phyloP scores from a whole-genome alignment of 2,329 filamentous ascomycete species.

The Apiospora rasikravindrae region DNA sequence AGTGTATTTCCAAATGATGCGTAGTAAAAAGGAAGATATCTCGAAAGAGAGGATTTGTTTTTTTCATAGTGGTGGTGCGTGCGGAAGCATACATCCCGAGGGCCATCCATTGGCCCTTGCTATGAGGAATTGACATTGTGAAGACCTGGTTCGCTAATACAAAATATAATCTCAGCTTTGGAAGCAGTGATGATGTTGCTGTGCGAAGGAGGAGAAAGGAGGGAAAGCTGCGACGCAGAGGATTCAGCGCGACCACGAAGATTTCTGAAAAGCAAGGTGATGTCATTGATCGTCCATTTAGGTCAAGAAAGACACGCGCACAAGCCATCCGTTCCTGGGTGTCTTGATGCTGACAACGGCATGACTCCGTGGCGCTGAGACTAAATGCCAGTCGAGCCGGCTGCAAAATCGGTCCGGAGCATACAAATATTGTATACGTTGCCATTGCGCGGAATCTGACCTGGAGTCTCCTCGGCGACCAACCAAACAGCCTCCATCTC shows the following conservation, averaged over 20 bases:
- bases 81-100: background rate
- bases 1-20: background rate
- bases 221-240: too few species aligned
- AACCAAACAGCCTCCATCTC: background rate
- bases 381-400: background rate
- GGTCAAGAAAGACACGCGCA: background rate
- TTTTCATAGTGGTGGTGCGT: background rate
- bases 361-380: background rate
- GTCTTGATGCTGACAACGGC: background rate
- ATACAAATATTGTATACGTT: too few species aligned
- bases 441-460: background rate
- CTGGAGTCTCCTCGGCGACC: conserved; percentile 1
- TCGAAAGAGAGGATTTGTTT: background rate
- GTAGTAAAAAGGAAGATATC: background rate
- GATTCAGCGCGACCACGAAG: background rate
- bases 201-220: background rate
- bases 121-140: background rate
- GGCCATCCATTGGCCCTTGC: too few species aligned
- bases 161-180: background rate
- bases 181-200: background rate
- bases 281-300: background rate
- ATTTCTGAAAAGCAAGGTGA: background rate
- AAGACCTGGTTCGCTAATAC: background rate
- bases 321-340: background rate
- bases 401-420: background rate